These are phyloP conservation scores for Parastagonospora nodorum DNA, from an alignment of 2,329 filamentous ascomycete genomes.

Conservation along the genomic window DNA sequence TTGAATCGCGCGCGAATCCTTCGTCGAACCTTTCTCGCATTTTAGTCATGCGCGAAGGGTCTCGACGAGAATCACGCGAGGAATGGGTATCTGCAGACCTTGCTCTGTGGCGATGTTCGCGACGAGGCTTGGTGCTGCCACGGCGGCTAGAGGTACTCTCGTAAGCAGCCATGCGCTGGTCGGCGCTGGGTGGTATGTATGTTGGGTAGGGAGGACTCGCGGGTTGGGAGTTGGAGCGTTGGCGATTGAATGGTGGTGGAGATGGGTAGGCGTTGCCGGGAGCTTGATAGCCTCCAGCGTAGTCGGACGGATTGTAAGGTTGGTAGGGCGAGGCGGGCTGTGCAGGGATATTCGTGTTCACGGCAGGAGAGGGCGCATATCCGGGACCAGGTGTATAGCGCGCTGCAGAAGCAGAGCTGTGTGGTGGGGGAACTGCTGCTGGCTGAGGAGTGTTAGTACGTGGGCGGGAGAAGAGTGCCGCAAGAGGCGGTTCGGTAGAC, in stretches of 20 bases:
- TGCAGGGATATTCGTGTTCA: slow-evolving; percentile 26
- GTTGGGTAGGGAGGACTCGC: slow-evolving; percentile 19
- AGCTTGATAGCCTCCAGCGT: slow-evolving; percentile 24
- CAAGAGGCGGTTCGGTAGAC: slow-evolving; percentile 44
- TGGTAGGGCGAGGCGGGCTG: slow-evolving; percentile 31
- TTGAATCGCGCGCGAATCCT: slow-evolving; percentile 36
- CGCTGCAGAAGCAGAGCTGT: slow-evolving; percentile 29
- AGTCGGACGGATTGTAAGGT: slow-evolving; percentile 41
- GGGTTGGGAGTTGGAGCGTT: slow-evolving; percentile 43
- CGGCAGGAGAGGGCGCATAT: slow-evolving; percentile 38
- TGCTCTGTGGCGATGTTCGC: slow-evolving; percentile 36
- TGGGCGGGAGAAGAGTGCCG: slow-evolving; percentile 36
- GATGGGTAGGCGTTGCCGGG: slow-evolving; percentile 30
- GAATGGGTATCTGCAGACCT: slow-evolving; percentile 45
- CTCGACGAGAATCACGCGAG: slow-evolving; percentile 32
- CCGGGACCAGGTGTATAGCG: slow-evolving; percentile 39
- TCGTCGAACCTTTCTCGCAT: slow-evolving; percentile 44
- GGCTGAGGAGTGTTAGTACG: slow-evolving; percentile 42
- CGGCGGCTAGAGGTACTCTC: slow-evolving; percentile 33
- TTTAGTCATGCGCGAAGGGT: slow-evolving; percentile 35
- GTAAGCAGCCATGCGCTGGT: slow-evolving; percentile 22
- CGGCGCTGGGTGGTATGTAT: slow-evolving; percentile 20
- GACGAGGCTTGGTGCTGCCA: slow-evolving; percentile 33
- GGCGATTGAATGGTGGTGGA: slow-evolving; percentile 42
- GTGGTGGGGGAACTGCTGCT: slow-evolving; percentile 10